Conservation (phyloP, 1,139 yeast genomes). For the Saccharomyces pastorianus region DNA sequence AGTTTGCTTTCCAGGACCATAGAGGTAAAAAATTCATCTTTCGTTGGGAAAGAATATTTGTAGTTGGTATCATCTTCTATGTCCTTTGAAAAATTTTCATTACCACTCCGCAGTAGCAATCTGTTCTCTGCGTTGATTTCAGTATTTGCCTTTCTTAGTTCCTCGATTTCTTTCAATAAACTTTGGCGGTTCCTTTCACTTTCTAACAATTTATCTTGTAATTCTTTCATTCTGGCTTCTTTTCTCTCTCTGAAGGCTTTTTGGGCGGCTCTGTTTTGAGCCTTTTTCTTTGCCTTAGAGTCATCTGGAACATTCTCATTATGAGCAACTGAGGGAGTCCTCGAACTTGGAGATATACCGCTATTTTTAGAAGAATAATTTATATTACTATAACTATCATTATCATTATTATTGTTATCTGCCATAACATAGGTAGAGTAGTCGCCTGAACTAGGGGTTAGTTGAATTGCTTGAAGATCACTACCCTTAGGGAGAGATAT, state of each 20-base stretch:
- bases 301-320: background rate
- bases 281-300: conserved; percentile 47
- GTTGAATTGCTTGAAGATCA: background rate
- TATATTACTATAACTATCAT: background rate
- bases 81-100: conserved; percentile 4
- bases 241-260: conserved; percentile 83
- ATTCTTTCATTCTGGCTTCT: conserved; percentile 62
- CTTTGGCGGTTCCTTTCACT: conserved; percentile 53
- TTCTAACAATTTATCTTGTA: conserved; percentile 50
- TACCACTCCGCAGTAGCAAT: conserved; percentile 34
- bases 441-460: background rate
- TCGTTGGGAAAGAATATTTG: conserved; percentile 25
- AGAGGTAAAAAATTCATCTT: conserved; percentile 16
- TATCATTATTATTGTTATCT: background rate
- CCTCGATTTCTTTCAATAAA: conserved; percentile 47
- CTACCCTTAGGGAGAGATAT: background rate
- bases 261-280: conserved; percentile 85
- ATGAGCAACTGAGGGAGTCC: background rate
- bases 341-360: background rate
- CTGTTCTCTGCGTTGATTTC: conserved; percentile 36
- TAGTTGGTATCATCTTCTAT: background rate
- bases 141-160: conserved; percentile 43
- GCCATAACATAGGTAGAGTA: background rate
- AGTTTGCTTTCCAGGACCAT: conserved; percentile 6
- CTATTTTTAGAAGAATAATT: background rate